Evolutionary conservation across 202 grass and related monocot genomes (phyloP).

Genomic region (Tripidium arundinaceum): DNA sequence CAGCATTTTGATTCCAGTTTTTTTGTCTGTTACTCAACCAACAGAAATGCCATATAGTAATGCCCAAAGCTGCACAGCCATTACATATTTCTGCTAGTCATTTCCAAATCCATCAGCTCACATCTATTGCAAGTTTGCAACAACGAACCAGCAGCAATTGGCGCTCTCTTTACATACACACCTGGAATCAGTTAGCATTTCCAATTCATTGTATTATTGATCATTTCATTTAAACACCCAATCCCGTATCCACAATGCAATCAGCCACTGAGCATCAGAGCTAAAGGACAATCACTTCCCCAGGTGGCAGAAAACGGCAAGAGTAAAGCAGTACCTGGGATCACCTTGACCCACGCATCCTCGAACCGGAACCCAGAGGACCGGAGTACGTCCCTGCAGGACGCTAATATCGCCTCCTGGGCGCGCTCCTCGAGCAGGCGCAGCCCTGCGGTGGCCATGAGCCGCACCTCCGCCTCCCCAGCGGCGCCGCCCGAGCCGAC

Average conservation of each 20-base stretch:
- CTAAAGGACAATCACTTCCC: too few relatives aligned
- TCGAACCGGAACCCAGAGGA: conserved; percentile 61
- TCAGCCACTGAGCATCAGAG: not conserved
- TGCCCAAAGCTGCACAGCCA: not conserved
- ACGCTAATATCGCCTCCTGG: conserved; percentile 59
- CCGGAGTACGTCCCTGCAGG: conserved; percentile 56
- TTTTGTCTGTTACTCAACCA: not conserved
- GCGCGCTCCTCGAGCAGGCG: conserved; percentile 46
- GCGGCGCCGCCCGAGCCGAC: conserved; percentile 17
- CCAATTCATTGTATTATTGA: not conserved
- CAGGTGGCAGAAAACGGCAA: not conserved
- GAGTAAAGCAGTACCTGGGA: conserved; percentile 49
- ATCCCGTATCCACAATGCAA: not conserved
- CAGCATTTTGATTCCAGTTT: not conserved
- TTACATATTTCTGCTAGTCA: not conserved
- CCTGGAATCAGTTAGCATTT: not conserved
- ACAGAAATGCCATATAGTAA: not conserved
- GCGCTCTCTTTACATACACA: not conserved
- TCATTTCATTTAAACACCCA: not conserved
- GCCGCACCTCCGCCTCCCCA: conserved; percentile 45
- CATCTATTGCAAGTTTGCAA: not conserved
- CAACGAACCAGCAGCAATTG: not conserved
- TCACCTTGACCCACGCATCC: conserved; percentile 75
- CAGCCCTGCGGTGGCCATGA: conserved; percentile 84
- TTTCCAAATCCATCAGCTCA: not conserved